These are phyloP conservation scores for Carpinus fangiana DNA, from an alignment of 306 rosid species.

Conservation along the genomic window DNA sequence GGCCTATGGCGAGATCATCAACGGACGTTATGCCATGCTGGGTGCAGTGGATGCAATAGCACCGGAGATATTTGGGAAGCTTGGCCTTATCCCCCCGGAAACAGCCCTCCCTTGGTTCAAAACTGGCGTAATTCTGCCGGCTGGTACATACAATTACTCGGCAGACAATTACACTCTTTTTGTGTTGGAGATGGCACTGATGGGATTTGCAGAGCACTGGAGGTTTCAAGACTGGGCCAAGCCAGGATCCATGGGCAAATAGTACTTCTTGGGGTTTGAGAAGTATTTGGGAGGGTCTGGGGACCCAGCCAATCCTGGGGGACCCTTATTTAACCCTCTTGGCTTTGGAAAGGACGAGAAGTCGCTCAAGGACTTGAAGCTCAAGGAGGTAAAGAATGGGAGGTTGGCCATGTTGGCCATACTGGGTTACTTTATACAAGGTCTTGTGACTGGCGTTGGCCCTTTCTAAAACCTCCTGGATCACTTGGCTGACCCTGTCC, in stretches of 20 bases:
- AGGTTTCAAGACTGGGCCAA: constrained; percentile 89
- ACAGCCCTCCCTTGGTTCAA: constrained; percentile 97
- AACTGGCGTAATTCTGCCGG: constrained; percentile 92
- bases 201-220: constrained; percentile 97
- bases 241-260: constrained; percentile 83
- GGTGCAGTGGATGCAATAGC: constrained; percentile 88
- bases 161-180: constrained; percentile 91
- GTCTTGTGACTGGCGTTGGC: constrained; percentile 84
- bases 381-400: constrained; percentile 92
- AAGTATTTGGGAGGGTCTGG: constrained; percentile 79
- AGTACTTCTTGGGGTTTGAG: constrained; percentile 86
- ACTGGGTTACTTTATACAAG: constrained; percentile 84
- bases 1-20: constrained; percentile 90
- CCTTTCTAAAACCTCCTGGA: constrained; percentile 91
- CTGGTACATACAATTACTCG: constrained; percentile 91
- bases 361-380: constrained; percentile 79
- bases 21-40: constrained; percentile 85
- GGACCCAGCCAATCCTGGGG: constrained; percentile 88
- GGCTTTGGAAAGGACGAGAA: constrained; percentile 95
- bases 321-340: constrained; percentile 89
- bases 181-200: constrained; percentile 69
- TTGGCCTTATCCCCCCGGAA: constrained; percentile 74
- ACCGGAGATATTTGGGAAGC: constrained; percentile 74
- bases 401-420: constrained; percentile 95
- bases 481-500: constrained; percentile 82